phyloP scores from a whole-genome alignment of 2,329 filamentous ascomycete species.

The Trichocomaceae sp. region DNA sequence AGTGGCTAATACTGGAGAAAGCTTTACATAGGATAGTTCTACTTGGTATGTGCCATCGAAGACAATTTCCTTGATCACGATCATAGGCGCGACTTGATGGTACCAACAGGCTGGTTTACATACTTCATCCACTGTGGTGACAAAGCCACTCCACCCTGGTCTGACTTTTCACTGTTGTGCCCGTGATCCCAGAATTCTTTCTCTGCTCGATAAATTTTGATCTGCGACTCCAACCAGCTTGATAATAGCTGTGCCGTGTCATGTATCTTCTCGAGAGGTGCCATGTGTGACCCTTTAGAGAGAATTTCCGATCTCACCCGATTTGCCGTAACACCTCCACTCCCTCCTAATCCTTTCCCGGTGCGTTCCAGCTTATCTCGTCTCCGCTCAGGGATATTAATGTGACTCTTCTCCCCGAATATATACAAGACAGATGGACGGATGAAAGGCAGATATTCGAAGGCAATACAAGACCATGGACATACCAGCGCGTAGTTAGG shows the following conservation, averaged over 20 bases:
- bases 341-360: not conserved
- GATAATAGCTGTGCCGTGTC: too few relatives aligned
- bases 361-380: not conserved
- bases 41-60: not conserved
- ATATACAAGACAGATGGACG: constrained; percentile 2
- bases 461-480: not conserved
- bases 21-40: not conserved
- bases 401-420: not conserved
- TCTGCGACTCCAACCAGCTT: too few relatives aligned
- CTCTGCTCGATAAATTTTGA: too few relatives aligned
- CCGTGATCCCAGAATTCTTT: too few relatives aligned
- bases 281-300: too few relatives aligned
- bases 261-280: too few relatives aligned
- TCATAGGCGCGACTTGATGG: not conserved
- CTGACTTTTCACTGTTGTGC: too few relatives aligned
- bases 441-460: not conserved
- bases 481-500: not conserved
- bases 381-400: not conserved
- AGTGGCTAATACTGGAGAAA: not conserved
- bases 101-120: too few relatives aligned
- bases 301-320: constrained; percentile 19
- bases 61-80: not conserved
- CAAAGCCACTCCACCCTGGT: too few relatives aligned
- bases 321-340: not conserved
- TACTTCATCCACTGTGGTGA: too few relatives aligned